Percentiles rank a stretch among this genome's conserved stretches.
Conservation (phyloP, 1,284 basidiomycete species). For the Apiotrichum akiyoshidainum region DNA sequence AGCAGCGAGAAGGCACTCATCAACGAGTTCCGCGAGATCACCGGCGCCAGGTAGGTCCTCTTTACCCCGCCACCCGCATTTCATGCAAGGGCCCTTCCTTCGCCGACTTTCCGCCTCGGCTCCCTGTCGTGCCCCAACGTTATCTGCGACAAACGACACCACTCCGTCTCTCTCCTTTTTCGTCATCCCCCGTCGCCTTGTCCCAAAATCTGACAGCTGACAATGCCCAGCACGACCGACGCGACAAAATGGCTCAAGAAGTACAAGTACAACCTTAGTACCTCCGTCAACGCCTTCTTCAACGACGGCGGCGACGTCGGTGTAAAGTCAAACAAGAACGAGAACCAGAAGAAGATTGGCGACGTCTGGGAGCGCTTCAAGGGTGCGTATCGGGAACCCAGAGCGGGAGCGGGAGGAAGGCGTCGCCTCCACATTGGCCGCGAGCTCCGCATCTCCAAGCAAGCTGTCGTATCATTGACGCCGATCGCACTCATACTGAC, state of each 20-base stretch:
- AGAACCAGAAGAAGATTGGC: slow-evolving; percentile 46
- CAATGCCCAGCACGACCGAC: slow-evolving; percentile 30
- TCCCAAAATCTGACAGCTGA: no score
- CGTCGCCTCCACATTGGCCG: no score
- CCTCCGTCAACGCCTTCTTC: slow-evolving; percentile 42
- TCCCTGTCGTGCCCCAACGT: no score
- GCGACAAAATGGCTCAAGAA: slow-evolving; percentile 46
- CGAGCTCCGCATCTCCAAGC: no score
- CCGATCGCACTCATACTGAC: neutral
- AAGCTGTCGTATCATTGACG: no score
- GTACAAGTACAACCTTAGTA: slow-evolving; percentile 36
- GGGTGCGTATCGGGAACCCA: slow-evolving; percentile 30
- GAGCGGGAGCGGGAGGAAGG: no score
- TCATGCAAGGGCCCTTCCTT: no score
- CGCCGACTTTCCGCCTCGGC: no score
- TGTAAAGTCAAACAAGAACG: slow-evolving; percentile 16
- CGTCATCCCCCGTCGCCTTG: no score
- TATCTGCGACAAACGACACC: no score
- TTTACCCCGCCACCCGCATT: no score
- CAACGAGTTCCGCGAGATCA: slow-evolving; percentile 40
- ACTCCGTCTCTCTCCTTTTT: no score
- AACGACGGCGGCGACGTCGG: slow-evolving; percentile 29
- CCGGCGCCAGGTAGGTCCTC: slow-evolving; percentile 39
- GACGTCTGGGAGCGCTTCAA: slow-evolving; percentile 51
- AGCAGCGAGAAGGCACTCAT: slow-evolving; percentile 24